These are phyloP conservation scores for Globisporangium uncinulatum DNA, from an alignment of 352 stramenopile genomes.

Conservation along the genomic window DNA sequence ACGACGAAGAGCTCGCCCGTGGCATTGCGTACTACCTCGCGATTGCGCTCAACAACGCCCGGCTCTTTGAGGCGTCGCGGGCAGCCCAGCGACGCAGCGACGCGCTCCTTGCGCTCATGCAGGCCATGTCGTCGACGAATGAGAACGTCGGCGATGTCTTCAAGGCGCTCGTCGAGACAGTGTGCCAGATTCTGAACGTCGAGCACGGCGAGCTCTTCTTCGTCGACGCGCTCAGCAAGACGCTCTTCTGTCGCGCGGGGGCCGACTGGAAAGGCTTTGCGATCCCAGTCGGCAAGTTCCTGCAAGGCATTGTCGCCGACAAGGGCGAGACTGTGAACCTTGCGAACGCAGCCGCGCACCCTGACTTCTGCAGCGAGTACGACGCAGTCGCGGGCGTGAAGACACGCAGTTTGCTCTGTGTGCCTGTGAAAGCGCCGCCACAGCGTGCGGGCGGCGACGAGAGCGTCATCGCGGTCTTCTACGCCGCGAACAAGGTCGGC, in stretches of 20 bases:
- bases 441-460: constrained; percentile 43
- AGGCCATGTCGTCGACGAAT: constrained; percentile 44
- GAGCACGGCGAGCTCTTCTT: constrained; percentile 75
- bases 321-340: constrained; percentile 54
- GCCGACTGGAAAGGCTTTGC: constrained; percentile 67
- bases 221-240: constrained; percentile 66
- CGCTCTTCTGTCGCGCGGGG: constrained; percentile 56
- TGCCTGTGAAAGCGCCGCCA: constrained; percentile 61
- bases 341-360: constrained; percentile 41
- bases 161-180: constrained; percentile 29
- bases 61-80: constrained; percentile 51
- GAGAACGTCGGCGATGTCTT: constrained; percentile 46
- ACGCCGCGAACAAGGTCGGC: constrained; percentile 74
- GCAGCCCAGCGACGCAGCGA: constrained; percentile 57
- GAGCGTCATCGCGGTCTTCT: constrained; percentile 73
- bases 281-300: constrained; percentile 56
- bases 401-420: constrained; percentile 63
- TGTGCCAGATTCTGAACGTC: constrained; percentile 42
- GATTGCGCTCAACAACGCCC: constrained; percentile 64
- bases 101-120: constrained; percentile 54
- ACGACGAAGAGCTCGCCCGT: constrained; percentile 59
- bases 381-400: constrained; percentile 52
- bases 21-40: constrained; percentile 64
- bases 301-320: constrained; percentile 66
- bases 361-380: constrained; percentile 65